Evolutionary conservation across 768 basidiomycete genomes (phyloP), one percentile per base, ranked within the genome.

Genomic region (Asterophora parasitica): DNA sequence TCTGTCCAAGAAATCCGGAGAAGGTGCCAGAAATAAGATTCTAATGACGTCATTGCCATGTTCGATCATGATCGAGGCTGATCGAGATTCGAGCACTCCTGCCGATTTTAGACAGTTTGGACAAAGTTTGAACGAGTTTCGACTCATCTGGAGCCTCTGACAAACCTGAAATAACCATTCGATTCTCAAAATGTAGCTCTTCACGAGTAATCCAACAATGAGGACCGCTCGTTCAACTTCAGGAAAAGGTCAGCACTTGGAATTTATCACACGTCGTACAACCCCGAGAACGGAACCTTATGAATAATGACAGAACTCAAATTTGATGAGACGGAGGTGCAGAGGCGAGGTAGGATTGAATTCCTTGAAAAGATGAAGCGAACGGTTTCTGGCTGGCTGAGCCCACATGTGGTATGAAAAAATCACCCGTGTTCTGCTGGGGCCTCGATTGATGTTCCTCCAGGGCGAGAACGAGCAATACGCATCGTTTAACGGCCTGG

Each of bases 11-110:
- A 36, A 27, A 33, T 20, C 26, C 28, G 46, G 33, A 44, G 51
- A 52, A 52, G 40, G 13, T 48, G 19, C 51, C 41, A 31, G 51
- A 52, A 52, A 39, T 16, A 4, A 23, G 23, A 28, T n/a, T 35
- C 3, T 6, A 23, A 23, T 40, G 42, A 49, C 42, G 43, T 44
- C 47, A 41, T 47, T 20, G 5, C 19, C 1, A 33, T 27, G 23
- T 36, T 20, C 35, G 44, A 45, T 45, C 46, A n/a, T 33, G 46
- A 47, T 47, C 39, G 37, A 27, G 36, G n/a, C 13, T 12, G 34
- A 41, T 46, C 42, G 12, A 38, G 26, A 33, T 38, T 17, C 11
- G 4, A 10, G n/a, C n/a, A n/a, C n/a, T n/a, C n/a, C 35, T 27
- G 3, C 12, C 23, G 23, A 23, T 23, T 23, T 23, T 23, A 3